A percentile compares a stretch with the other conserved stretches of the same genome.
Conservation (phyloP, 1,139 yeast genomes). For the Scheffersomyces insectosa region DNA sequence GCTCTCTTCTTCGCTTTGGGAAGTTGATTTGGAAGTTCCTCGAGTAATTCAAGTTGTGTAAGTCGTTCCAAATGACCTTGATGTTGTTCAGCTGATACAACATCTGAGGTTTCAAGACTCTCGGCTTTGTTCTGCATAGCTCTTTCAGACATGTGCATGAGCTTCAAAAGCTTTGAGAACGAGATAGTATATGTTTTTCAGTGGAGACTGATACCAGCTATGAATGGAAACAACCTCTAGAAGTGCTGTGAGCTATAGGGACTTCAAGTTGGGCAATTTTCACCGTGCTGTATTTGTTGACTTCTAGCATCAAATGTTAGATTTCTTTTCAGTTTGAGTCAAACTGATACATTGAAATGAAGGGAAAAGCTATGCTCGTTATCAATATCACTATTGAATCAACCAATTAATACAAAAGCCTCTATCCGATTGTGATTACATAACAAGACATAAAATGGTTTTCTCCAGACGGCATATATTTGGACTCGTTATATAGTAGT, state of each 20-base stretch:
- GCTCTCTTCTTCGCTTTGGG: constrained; percentile 1
- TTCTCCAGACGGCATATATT: background rate
- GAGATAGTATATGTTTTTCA: background rate
- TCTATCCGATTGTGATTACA: background rate
- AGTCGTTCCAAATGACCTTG: background rate
- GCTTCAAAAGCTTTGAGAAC: background rate
- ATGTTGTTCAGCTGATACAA: background rate
- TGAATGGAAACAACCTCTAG: background rate
- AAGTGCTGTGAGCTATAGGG: background rate
- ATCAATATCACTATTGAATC: background rate
- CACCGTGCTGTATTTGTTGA: background rate
- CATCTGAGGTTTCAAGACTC: background rate
- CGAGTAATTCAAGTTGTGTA: background rate
- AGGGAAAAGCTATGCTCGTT: background rate
- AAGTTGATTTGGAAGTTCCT: background rate
- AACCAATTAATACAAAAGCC: background rate
- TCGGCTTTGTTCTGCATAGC: background rate
- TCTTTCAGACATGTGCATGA: background rate
- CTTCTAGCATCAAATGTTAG: background rate
- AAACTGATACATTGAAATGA: background rate
- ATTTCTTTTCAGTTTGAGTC: background rate
- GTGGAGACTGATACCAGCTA: background rate
- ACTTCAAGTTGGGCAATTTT: background rate
- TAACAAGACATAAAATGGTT: background rate
- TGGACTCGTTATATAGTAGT: background rate